phyloP scores from a whole-genome alignment of 2,329 filamentous ascomycete species.

The Laburnicola sp. region DNA sequence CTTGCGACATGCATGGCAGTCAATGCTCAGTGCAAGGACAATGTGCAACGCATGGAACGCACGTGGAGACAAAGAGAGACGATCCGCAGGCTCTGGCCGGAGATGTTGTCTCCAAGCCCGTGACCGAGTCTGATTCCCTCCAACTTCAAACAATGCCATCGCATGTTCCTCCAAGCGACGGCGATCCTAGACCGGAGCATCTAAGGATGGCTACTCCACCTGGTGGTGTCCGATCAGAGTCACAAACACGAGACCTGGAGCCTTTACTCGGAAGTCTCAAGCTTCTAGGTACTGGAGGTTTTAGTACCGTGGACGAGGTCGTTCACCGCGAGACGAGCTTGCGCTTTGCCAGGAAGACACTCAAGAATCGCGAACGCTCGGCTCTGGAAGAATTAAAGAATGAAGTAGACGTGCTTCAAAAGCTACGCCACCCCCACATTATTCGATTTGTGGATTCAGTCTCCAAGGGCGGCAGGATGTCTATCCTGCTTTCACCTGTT shows the following conservation, averaged over 20 bases:
- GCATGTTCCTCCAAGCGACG: conserved; percentile 3
- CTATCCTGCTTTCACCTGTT: conserved; percentile 42
- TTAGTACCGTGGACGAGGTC: conserved; percentile 45
- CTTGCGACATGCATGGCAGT: background rate
- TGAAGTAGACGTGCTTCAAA: conserved; percentile 43
- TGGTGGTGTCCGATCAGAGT: background rate
- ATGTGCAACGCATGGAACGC: conserved; percentile 16
- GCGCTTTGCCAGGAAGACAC: conserved; percentile 41
- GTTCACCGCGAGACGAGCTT: conserved; percentile 41
- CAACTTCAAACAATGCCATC: conserved; percentile 1
- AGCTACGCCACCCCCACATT: conserved; percentile 45
- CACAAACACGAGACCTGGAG: background rate
- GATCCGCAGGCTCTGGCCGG: conserved; percentile 35
- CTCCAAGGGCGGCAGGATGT: conserved; percentile 42
- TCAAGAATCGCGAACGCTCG: conserved; percentile 40
- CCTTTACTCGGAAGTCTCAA: conserved; percentile 28
- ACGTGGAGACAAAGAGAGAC: conserved; percentile 24
- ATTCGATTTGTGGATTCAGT: conserved; percentile 45
- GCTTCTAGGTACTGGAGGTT: conserved; percentile 42
- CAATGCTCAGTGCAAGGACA: conserved; percentile 3
- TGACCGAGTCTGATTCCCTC: conserved; percentile 8
- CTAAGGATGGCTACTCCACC: background rate
- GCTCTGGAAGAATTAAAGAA: conserved; percentile 40
- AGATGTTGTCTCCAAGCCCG: conserved; percentile 36
- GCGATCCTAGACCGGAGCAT: background rate